Conservation (phyloP, 148 eudicot genomes). For the Vaccinium myrtillus region DNA sequence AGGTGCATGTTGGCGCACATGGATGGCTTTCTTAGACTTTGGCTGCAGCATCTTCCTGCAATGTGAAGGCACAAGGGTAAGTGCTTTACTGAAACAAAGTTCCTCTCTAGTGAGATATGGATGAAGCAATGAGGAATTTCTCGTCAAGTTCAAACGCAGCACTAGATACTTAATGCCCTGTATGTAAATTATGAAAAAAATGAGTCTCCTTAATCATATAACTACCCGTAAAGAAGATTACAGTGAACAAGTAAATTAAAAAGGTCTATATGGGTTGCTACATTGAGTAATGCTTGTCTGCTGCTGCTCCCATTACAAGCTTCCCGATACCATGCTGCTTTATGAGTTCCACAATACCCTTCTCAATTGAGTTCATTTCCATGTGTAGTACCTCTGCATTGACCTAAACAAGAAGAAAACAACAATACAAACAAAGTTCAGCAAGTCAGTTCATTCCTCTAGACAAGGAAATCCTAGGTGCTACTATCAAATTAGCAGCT, state of each 20-base stretch:
- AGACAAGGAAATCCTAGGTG: not conserved
- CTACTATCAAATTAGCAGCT: not conserved
- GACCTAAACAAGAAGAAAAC: conserved; percentile 37
- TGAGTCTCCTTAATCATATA: not conserved
- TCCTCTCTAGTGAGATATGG: not conserved
- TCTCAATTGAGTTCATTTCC: conserved; percentile 60
- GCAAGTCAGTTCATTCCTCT: not conserved
- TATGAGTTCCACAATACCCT: conserved; percentile 78
- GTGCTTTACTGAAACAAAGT: conserved; percentile 9
- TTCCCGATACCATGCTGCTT: conserved; percentile 49
- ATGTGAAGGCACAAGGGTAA: conserved; percentile 15
- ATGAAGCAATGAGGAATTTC: not conserved
- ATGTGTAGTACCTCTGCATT: conserved; percentile 43
- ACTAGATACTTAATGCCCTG: too few species aligned
- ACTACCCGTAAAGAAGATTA: not conserved
- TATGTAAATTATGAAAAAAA: too few species aligned
- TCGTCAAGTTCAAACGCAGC: not conserved
- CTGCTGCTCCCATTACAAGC: conserved; percentile 95
- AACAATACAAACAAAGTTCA: not conserved
- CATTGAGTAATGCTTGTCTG: conserved; percentile 59
- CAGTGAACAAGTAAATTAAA: not conserved
- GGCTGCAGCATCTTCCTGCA: conserved; percentile 75
- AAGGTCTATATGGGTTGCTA: conserved; percentile 16
- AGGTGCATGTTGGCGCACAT: conserved; percentile 64
- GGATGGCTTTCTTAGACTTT: conserved; percentile 75